Conservation (phyloP, 768 basidiomycete genomes). For the Hemileccinum rubropunctum region DNA sequence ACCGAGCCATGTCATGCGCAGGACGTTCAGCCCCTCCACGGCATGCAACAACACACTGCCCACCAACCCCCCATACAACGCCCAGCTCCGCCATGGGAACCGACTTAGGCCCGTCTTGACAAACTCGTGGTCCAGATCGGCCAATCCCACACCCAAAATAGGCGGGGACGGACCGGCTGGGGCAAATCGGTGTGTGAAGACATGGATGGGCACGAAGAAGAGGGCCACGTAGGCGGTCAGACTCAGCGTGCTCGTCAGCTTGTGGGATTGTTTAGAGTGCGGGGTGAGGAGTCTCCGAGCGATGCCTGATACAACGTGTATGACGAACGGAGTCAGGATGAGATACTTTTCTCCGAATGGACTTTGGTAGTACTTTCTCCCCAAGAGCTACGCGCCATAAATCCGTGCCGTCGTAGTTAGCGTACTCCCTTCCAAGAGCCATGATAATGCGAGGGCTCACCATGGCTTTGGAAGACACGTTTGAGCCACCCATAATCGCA, state of each 20-base stretch:
- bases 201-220: slow-evolving; percentile 66
- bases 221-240: slow-evolving; percentile 62
- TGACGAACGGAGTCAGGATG: slow-evolving; percentile 60
- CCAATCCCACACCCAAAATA: slow-evolving; percentile 51
- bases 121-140: slow-evolving; percentile 81
- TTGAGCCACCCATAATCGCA: slow-evolving; percentile 69
- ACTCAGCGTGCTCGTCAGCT: slow-evolving; percentile 45
- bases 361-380: slow-evolving; percentile 85
- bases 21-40: slow-evolving; percentile 54
- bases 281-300: slow-evolving; percentile 56
- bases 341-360: slow-evolving; percentile 64
- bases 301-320: slow-evolving; percentile 61
- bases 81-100: slow-evolving; percentile 63
- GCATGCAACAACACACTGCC: slow-evolving; percentile 56
- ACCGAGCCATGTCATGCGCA: slow-evolving; percentile 47
- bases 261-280: slow-evolving; percentile 29
- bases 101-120: slow-evolving; percentile 66
- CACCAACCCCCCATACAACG: slow-evolving; percentile 63
- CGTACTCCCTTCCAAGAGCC: neutral
- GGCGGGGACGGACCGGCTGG: slow-evolving; percentile 39
- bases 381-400: slow-evolving; percentile 53
- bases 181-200: slow-evolving; percentile 66
- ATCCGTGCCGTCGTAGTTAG: neutral
- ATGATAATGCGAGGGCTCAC: slow-evolving; percentile 33
- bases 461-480: slow-evolving; percentile 69